Percentiles rank a stretch among this genome's conserved stretches.
Conservation (phyloP, 2,329 filamentous ascomycete genomes). For the Cercospora nicotianae region DNA sequence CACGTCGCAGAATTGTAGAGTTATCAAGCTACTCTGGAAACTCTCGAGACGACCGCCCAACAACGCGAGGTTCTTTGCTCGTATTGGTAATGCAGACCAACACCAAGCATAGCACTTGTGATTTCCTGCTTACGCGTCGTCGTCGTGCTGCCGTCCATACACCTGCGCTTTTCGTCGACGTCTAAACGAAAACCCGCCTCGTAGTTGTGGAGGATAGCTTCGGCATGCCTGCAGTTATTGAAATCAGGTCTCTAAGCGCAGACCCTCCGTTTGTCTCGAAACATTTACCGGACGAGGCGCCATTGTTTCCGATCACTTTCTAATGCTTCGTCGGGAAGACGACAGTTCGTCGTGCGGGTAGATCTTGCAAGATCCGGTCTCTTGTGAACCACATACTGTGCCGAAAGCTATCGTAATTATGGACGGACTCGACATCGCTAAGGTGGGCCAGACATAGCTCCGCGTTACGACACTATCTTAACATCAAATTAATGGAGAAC, state of each 20-base stretch:
- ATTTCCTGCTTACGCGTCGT: too few relatives aligned
- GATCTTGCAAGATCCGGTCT: constrained; percentile 32
- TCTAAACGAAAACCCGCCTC: constrained; percentile 10
- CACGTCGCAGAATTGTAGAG: too few relatives aligned
- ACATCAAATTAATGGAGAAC: constrained; percentile 29
- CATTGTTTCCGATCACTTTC: constrained; percentile 31
- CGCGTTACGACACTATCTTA: constrained; percentile 26
- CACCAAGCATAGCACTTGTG: too few relatives aligned
- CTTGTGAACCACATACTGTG: constrained; percentile 28
- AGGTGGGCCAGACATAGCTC: constrained; percentile 28
- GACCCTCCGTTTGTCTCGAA: constrained; percentile 4
- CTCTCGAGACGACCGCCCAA: too few relatives aligned
- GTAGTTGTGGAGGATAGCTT: constrained; percentile 20
- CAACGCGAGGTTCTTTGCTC: too few relatives aligned
- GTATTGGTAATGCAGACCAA: too few relatives aligned
- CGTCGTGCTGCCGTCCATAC: constrained; percentile 25
- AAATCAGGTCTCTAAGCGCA: constrained; percentile 15
- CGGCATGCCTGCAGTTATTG: constrained; percentile 17
- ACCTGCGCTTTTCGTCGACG: constrained; percentile 22
- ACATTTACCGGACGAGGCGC: background rate
- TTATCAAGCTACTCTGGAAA: too few relatives aligned
- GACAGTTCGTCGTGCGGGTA: constrained; percentile 26
- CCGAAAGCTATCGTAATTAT: constrained; percentile 8
- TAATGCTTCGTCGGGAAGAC: constrained; percentile 25
- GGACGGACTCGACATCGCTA: constrained; percentile 15